Evolutionary conservation across 768 basidiomycete species (phyloP).

Genomic region (Lentinula detonsa): DNA sequence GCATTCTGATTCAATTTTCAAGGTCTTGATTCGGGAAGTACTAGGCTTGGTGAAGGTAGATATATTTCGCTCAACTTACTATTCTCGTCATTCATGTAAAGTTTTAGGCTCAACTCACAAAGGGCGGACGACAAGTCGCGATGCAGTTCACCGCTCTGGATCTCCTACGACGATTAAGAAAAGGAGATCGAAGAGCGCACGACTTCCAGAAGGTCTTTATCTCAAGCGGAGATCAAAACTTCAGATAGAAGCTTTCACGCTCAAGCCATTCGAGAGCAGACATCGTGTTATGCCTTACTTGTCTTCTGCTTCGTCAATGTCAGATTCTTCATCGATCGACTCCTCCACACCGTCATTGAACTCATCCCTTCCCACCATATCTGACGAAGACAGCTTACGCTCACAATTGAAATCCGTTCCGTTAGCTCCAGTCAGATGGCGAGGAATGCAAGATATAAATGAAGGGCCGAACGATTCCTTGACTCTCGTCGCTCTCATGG

Average conservation of each 20-base stretch:
- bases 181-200: neutral
- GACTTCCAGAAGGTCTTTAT: neutral
- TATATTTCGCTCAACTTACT: neutral
- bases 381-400: neutral
- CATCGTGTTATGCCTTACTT: neutral
- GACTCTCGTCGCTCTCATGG: constrained; percentile 3
- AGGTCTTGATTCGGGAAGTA: neutral
- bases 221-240: constrained; percentile 3
- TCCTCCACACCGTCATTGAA: constrained; percentile 1
- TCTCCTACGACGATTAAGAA: neutral
- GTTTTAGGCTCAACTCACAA: neutral
- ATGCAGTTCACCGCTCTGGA: neutral
- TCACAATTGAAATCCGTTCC: neutral
- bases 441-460: neutral
- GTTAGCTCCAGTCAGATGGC: neutral
- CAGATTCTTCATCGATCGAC: neutral
- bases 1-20: neutral
- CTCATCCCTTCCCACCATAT: constrained; percentile 4
- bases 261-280: constrained; percentile 6
- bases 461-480: neutral
- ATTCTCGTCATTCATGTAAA: neutral
- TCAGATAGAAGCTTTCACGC: neutral
- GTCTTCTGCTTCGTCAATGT: neutral
- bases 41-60: neutral
- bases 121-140: neutral